Evolutionary conservation across 2,329 filamentous ascomycete species (phyloP), one percentile per base, ranked within the genome.

Genomic region (Diplodia scrobiculata): DNA sequence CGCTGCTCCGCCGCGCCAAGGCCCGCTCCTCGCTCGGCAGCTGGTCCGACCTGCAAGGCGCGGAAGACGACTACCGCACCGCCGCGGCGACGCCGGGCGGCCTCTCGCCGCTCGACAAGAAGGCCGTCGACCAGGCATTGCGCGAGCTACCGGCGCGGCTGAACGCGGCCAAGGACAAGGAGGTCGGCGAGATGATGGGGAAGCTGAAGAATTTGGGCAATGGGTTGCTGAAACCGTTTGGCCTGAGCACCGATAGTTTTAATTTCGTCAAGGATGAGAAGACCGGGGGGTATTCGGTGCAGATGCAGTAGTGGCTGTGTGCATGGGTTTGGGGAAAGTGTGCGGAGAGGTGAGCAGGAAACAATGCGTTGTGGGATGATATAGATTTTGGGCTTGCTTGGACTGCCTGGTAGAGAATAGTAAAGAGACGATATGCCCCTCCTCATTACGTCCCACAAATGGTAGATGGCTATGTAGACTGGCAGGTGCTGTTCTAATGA

Each of bases 101-200:
- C 68, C 81, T 97, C 1, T 84, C 87, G 0, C 72, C 82, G 0
- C 82, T 86, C 9, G 93, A 97, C 72, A 81, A 80, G 74, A 87
- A 84, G 72, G 84, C 89, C 17, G 89, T 96, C 1, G 82, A 86
- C 63, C 78, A 81, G 32, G 89, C 92, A 71, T 81, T 96, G 67
- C 78, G 82, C 14, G 80, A 82, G 25, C 78, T 98, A 47, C 91
- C 91, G 1, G 80, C 84, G 1, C 83, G 84, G 68, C 84, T 92
- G 59, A 91, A 94, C 69, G 85, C 85, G 19, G 92, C 93, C 1
- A 91, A 92, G 79, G 89, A 97, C 73, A 85, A 84, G 71, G 95
- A 99, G 79, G 91, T 95, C 85, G 89, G 86, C 2, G 94, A 99
- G 79, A 97, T 98, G 92, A 96, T 97, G 92, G 91, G 90, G 19